phyloP scores from a whole-genome alignment of 2,329 filamentous ascomycete species.

The Waltergamsia citrina region DNA sequence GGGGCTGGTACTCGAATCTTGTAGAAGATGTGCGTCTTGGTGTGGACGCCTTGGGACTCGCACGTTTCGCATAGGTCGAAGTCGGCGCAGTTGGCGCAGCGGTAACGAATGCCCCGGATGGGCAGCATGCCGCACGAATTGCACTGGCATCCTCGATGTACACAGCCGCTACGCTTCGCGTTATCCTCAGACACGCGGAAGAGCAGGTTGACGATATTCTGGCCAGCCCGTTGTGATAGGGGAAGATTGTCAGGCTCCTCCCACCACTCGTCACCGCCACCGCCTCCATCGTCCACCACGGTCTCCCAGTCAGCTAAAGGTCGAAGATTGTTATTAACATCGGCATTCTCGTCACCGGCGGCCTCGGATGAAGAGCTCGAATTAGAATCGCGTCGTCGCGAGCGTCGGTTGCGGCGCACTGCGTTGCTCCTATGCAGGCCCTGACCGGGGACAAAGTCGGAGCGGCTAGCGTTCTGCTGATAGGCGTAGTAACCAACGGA shows the following conservation, averaged over 20 bases:
- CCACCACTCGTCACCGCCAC: slow-evolving; percentile 41
- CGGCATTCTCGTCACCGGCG: slow-evolving; percentile 34
- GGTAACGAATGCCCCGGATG: slow-evolving; percentile 86
- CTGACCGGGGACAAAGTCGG: slow-evolving; percentile 12
- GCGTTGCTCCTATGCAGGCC: slow-evolving; percentile 59
- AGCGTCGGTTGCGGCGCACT: slow-evolving; percentile 40
- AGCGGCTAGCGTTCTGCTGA: slow-evolving; percentile 8
- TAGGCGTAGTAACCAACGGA: slow-evolving; percentile 53
- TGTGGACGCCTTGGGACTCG: slow-evolving; percentile 69
- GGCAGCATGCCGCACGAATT: slow-evolving; percentile 82
- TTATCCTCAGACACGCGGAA: slow-evolving; percentile 94
- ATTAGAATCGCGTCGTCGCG: slow-evolving; percentile 20
- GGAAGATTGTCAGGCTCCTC: slow-evolving; percentile 31
- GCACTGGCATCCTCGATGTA: slow-evolving; percentile 87
- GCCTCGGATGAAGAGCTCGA: slow-evolving; percentile 31
- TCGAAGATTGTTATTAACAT: slow-evolving; percentile 15
- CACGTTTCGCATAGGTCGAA: slow-evolving; percentile 94
- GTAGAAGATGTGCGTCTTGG: slow-evolving; percentile 92
- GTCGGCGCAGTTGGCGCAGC: slow-evolving; percentile 91
- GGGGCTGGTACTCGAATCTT: slow-evolving; percentile 88
- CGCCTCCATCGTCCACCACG: slow-evolving; percentile 23
- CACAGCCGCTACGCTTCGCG: slow-evolving; percentile 75
- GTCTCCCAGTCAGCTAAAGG: slow-evolving; percentile 26
- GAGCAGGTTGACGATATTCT: slow-evolving; percentile 75
- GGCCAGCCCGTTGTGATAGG: slow-evolving; percentile 46